Evolutionary conservation across 2,329 filamentous ascomycete genomes (phyloP), one percentile per base, ranked within the genome.

Genomic region (Arthrobotrys musiformis): DNA sequence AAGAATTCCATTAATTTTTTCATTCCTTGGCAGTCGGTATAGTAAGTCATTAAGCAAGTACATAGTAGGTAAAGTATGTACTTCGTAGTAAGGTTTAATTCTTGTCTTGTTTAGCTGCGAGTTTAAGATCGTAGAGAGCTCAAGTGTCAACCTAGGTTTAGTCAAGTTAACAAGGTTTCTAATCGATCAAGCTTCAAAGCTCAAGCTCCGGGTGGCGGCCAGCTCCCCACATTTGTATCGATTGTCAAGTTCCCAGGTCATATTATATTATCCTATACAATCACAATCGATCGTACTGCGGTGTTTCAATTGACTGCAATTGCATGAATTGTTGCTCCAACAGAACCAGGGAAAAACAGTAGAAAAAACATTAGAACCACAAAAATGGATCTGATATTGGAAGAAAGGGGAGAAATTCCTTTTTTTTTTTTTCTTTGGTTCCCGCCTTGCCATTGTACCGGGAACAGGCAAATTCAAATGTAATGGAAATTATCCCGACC

Each of bases 171-270:
- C 13, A n/a, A 15, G 37, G 9, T 42, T 22, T 48, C 19, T n/a
- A n/a, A n/a, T n/a, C n/a, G 44, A 19, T 54, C 13, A 54, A 54
- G 15, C 13, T 33, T 54, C 26, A n/a, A 58, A 58, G 54, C 54
- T 58, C 30, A 58, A 58, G 54, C 54, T 58, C 9, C 54, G 33
- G 30, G 54, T 58, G 30, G 54, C 54, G 33, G 54, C 33, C 33
- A 58, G 54, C 26, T 58, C 54, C 54, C 54, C 54, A 58, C 54
- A 58, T 35, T n/a, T 56, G 28, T 56, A 56, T 40, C 33, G 33
- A 58, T 58, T 24, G 30, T 52, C 48, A 40, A 42, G 9, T n/a
- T n/a, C n/a, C n/a, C n/a, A 33, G 30, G 28, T 54, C 26, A 40
- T 35, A 35, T 35, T n/a, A n/a, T n/a, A n/a, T n/a, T n/a, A n/a